Evolutionary conservation across 2,329 filamentous ascomycete species (phyloP).

Genomic region (Colletotrichum brevisporum): DNA sequence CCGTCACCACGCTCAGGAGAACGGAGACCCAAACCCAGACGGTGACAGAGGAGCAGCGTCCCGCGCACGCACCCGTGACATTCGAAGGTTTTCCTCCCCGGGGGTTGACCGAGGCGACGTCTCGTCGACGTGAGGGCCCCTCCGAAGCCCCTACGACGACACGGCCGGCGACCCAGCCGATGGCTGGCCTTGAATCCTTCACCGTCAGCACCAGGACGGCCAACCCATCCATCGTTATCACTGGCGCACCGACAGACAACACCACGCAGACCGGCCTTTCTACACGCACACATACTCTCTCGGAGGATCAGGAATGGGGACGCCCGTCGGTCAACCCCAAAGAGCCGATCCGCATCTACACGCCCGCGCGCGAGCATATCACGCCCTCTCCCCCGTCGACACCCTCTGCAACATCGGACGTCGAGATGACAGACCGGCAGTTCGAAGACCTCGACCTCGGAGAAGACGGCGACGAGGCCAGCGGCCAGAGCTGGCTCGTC

Average conservation of each 20-base stretch:
- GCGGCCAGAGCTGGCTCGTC: slow-evolving; percentile 31
- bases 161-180: background rate
- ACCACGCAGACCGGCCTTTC: background rate
- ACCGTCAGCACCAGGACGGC: background rate
- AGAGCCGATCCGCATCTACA: slow-evolving; percentile 14
- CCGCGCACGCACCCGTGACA: too few relatives aligned
- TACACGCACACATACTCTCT: background rate
- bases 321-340: background rate
- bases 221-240: slow-evolving; percentile 9
- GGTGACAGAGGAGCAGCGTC: too few relatives aligned
- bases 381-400: background rate
- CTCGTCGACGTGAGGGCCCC: too few relatives aligned
- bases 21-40: too few relatives aligned
- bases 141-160: too few relatives aligned
- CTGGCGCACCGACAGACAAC: background rate
- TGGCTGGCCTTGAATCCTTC: background rate
- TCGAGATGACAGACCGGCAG: slow-evolving; percentile 25
- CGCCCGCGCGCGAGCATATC: slow-evolving; percentile 2
- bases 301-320: background rate
- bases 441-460: background rate
- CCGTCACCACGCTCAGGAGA: background rate
- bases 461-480: background rate
- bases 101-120: too few relatives aligned
- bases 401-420: background rate
- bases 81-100: too few relatives aligned